Conservation (phyloP, 768 basidiomycete species). For the Krasilnikovozyma curviuscula region DNA sequence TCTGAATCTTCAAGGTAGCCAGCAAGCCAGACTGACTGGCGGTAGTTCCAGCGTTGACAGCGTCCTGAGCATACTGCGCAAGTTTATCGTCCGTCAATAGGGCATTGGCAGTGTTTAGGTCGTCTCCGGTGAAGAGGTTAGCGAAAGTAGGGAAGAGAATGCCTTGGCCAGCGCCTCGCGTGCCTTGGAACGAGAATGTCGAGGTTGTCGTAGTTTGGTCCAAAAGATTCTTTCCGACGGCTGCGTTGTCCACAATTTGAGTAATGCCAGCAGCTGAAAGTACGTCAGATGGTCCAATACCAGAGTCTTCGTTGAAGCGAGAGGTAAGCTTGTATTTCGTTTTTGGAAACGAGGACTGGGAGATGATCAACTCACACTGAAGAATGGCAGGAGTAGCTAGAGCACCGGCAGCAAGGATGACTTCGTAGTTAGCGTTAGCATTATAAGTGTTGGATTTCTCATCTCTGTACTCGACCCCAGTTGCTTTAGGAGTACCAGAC, state of each 20-base stretch:
- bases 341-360: no score
- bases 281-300: slow-evolving; percentile 17
- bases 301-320: no score
- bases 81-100: slow-evolving; percentile 19
- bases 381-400: slow-evolving; percentile 20
- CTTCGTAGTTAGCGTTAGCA: slow-evolving; percentile 19
- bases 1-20: slow-evolving; percentile 19
- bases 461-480: no score
- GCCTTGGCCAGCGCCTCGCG: slow-evolving; percentile 14
- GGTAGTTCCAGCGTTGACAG: slow-evolving; percentile 16
- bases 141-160: slow-evolving; percentile 16
- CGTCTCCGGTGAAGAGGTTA: slow-evolving; percentile 14
- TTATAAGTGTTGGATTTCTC: no score
- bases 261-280: slow-evolving; percentile 16
- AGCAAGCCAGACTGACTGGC: slow-evolving; percentile 14
- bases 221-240: slow-evolving; percentile 20
- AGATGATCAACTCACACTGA: no score
- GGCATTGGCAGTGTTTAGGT: slow-evolving; percentile 13
- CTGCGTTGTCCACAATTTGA: slow-evolving; percentile 17
- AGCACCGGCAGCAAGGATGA: slow-evolving; percentile 21
- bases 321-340: no score
- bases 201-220: slow-evolving; percentile 22
- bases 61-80: slow-evolving; percentile 17
- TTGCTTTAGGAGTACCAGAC: no score
- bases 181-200: slow-evolving; percentile 10